phyloP scores from a whole-genome alignment of 805 yeast genomes.

The Wickerhamiella siamensis region DNA sequence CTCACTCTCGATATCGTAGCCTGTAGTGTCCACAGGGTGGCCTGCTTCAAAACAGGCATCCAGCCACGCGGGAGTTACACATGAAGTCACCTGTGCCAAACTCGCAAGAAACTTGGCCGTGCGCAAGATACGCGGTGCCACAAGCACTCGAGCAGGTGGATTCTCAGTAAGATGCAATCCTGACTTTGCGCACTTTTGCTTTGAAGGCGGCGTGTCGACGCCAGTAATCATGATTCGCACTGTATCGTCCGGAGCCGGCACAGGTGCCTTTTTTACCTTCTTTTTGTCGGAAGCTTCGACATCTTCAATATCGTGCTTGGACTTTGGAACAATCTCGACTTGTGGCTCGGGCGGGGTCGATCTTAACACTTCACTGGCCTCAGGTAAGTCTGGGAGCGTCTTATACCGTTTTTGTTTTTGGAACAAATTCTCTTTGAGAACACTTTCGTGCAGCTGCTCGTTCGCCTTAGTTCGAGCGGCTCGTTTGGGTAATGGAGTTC shows the following conservation, averaged over 20 bases:
- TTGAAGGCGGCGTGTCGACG: conserved; percentile 15
- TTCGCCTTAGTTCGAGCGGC: conserved; percentile 56
- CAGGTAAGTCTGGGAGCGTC: background rate
- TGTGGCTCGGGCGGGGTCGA: background rate
- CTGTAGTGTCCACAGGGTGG: conserved; percentile 11
- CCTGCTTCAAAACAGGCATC: conserved; percentile 15
- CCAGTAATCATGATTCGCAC: conserved; percentile 19
- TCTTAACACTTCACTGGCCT: background rate
- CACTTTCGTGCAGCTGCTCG: conserved; percentile 48
- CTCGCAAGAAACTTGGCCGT: conserved; percentile 77
- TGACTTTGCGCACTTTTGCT: conserved; percentile 23
- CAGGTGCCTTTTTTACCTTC: background rate
- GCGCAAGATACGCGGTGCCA: conserved; percentile 71
- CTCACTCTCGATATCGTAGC: conserved; percentile 15
- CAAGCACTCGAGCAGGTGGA: conserved; percentile 30
- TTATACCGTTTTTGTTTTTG: conserved; percentile 31
- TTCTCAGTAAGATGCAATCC: conserved; percentile 41
- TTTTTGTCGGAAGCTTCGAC: conserved; percentile 2
- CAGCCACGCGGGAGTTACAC: conserved; percentile 20
- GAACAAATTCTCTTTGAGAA: conserved; percentile 51
- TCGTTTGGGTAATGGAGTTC: conserved; percentile 14
- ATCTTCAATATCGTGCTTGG: too few species aligned
- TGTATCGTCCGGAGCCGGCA: conserved; percentile 4
- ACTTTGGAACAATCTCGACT: background rate
- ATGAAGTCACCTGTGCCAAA: conserved; percentile 34